These are phyloP conservation scores for Knoxia roxburghii DNA, from an alignment of 257 asterid genomes.

Conservation along the genomic window DNA sequence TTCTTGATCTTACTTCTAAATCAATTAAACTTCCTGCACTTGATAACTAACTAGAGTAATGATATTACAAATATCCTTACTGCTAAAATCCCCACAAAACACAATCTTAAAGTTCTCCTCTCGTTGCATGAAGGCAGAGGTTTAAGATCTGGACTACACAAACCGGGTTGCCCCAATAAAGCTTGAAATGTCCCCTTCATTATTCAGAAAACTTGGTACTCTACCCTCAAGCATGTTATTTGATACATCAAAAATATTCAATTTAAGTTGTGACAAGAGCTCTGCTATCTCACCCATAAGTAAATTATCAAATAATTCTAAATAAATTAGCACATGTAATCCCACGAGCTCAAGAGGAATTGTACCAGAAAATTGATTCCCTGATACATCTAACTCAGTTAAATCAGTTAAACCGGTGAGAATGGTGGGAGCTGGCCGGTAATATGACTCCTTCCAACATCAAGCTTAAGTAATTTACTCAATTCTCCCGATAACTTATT, in stretches of 20 bases:
- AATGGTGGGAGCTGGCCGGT: conserved; percentile 49
- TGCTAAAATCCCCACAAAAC: conserved; percentile 41
- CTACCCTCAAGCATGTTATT: conserved; percentile 68
- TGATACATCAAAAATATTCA: conserved; percentile 60
- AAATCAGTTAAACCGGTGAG: conserved; percentile 43
- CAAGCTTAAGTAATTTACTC: conserved; percentile 50
- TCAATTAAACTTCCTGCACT: conserved; percentile 33
- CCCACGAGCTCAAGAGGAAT: conserved; percentile 63
- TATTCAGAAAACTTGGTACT: conserved; percentile 53
- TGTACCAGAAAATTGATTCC: conserved; percentile 49
- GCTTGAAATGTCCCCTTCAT: conserved; percentile 35
- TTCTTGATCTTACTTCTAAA: conserved; percentile 24
- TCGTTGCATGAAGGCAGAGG: conserved; percentile 52
- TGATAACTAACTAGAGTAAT: conserved; percentile 49
- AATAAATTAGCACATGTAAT: conserved; percentile 44
- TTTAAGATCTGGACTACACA: conserved; percentile 56
- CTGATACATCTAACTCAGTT: conserved; percentile 61
- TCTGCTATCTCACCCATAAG: conserved; percentile 60
- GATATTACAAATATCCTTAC: conserved; percentile 35
- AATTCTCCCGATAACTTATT: conserved; percentile 57
- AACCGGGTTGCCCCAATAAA: conserved; percentile 55
- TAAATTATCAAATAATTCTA: conserved; percentile 59
- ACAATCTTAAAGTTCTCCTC: conserved; percentile 37
- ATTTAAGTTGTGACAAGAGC: conserved; percentile 50
- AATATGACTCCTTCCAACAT: conserved; percentile 45